Evolutionary conservation across 2,329 filamentous ascomycete genomes (phyloP).

Genomic region (Fusarium equiseti): DNA sequence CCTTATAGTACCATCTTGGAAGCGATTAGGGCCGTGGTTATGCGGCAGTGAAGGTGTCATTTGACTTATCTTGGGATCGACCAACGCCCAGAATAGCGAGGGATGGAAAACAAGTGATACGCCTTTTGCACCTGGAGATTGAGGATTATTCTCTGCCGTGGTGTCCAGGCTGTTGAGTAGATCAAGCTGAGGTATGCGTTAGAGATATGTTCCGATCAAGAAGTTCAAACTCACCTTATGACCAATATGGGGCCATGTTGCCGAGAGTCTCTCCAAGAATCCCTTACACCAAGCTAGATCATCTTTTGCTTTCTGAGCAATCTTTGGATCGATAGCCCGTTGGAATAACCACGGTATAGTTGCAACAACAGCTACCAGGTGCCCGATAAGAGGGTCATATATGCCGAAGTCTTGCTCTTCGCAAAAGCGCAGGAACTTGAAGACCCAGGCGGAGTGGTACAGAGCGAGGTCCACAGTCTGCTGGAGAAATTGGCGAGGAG

Average conservation of each 20-base stretch:
- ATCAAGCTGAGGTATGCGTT: neutral
- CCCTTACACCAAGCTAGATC: constrained; percentile 11
- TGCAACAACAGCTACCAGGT: constrained; percentile 20
- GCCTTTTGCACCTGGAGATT: neutral
- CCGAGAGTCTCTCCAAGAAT: constrained; percentile 1
- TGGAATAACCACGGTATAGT: constrained; percentile 33
- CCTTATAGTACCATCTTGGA: constrained; percentile 6
- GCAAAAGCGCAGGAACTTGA: neutral
- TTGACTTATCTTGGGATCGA: constrained; percentile 17
- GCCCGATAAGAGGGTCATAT: constrained; percentile 6
- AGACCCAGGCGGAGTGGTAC: constrained; percentile 13
- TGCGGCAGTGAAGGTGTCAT: neutral
- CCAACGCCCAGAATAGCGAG: constrained; percentile 14
- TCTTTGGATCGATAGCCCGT: neutral
- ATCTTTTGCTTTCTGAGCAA: constrained; percentile 6
- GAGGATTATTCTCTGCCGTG: neutral
- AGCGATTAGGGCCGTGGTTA: neutral
- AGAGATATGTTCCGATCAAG: neutral
- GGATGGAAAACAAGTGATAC: constrained; percentile 12
- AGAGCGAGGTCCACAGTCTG: constrained; percentile 8
- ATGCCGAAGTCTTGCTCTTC: neutral
- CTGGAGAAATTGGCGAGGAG: constrained; percentile 4
- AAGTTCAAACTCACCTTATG: constrained; percentile 11
- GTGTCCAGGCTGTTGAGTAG: constrained; percentile 3
- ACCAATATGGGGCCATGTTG: constrained; percentile 26